phyloP scores from a whole-genome alignment of 1,284 basidiomycete genomes.

The Cryptococcus maquisensis region DNA sequence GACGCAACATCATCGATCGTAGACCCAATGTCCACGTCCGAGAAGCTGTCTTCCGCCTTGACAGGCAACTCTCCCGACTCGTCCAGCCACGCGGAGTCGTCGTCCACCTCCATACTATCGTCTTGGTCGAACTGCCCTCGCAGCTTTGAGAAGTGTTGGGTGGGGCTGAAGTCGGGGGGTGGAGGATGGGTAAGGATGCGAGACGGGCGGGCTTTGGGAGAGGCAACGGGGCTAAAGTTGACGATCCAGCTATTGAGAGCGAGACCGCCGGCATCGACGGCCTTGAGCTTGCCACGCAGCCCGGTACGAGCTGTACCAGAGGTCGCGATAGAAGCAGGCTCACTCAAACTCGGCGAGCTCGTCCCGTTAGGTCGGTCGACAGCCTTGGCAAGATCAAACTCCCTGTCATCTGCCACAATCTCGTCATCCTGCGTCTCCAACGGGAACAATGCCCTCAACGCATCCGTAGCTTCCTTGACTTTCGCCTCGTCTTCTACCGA shows the following conservation, averaged over 20 bases:
- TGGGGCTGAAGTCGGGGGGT: conserved; percentile 29
- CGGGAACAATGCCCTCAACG: conserved; percentile 39
- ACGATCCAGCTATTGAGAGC: conserved; percentile 30
- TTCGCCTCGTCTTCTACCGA: conserved; percentile 33
- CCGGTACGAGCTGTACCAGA: conserved; percentile 15
- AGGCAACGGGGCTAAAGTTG: conserved; percentile 35
- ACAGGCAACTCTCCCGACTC: conserved; percentile 41
- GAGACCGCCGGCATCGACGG: conserved; percentile 21
- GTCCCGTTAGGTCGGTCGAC: conserved; percentile 24
- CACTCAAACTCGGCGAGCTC: conserved; percentile 25
- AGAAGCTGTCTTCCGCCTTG: conserved; percentile 38
- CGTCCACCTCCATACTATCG: conserved; percentile 35
- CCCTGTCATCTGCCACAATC: conserved; percentile 2
- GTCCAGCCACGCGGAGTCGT: conserved; percentile 32
- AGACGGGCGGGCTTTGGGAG: conserved; percentile 23
- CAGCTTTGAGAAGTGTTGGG: conserved; percentile 29
- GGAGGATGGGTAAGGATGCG: conserved; percentile 8
- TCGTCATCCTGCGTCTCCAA: conserved; percentile 23
- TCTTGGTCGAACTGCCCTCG: conserved; percentile 25
- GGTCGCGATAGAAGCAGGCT: conserved; percentile 13
- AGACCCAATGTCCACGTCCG: conserved; percentile 34
- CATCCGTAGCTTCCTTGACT: conserved; percentile 40
- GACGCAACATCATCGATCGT: conserved; percentile 34
- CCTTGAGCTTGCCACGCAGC: conserved; percentile 27
- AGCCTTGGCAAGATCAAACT: conserved; percentile 27